A percentile compares a stretch with the other conserved stretches of the same genome.
Conservation (phyloP, 176 grass and related monocot genomes). For the Musa troglodytarum region DNA sequence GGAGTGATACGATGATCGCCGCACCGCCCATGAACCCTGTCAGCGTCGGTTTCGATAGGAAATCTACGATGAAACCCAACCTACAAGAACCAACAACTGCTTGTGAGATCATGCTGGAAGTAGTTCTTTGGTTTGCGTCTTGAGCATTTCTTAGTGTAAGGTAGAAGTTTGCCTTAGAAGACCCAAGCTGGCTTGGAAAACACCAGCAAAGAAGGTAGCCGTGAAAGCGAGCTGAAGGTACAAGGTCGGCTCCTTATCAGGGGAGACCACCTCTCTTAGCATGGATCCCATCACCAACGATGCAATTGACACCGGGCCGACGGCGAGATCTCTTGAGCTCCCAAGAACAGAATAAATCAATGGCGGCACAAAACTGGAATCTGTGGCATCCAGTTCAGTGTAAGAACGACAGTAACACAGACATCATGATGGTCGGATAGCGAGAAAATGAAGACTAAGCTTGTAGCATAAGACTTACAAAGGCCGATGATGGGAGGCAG, state of each 20-base stretch:
- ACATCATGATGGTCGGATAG: neutral
- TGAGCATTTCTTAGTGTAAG: neutral
- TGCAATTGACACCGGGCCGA: slow-evolving; percentile 85
- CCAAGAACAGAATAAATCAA: slow-evolving; percentile 81
- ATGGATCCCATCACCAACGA: slow-evolving; percentile 96
- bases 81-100: slow-evolving; percentile 5
- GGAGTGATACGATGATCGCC: slow-evolving; percentile 87
- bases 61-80: slow-evolving; percentile 88
- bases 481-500: slow-evolving; percentile 89
- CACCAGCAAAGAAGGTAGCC: slow-evolving; percentile 90
- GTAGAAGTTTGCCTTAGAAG: slow-evolving; percentile 43
- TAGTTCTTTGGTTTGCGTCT: neutral
- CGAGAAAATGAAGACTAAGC: neutral
- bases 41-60: slow-evolving; percentile 80
- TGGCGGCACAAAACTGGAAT: slow-evolving; percentile 97
- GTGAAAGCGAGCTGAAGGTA: slow-evolving; percentile 95
- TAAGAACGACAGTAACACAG: neutral
- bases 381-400: slow-evolving; percentile 18
- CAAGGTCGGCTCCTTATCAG: slow-evolving; percentile 58
- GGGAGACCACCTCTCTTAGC: slow-evolving; percentile 73
- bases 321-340: slow-evolving; percentile 84
- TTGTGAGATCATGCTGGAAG: neutral
- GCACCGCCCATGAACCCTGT: slow-evolving; percentile 96
- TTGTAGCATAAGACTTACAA: slow-evolving; percentile 38
- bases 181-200: slow-evolving; percentile 81